Percentiles rank a stretch among this genome's conserved stretches.
phyloP scores from a whole-genome alignment of 768 basidiomycete genomes.

The Clavulina sp. region DNA sequence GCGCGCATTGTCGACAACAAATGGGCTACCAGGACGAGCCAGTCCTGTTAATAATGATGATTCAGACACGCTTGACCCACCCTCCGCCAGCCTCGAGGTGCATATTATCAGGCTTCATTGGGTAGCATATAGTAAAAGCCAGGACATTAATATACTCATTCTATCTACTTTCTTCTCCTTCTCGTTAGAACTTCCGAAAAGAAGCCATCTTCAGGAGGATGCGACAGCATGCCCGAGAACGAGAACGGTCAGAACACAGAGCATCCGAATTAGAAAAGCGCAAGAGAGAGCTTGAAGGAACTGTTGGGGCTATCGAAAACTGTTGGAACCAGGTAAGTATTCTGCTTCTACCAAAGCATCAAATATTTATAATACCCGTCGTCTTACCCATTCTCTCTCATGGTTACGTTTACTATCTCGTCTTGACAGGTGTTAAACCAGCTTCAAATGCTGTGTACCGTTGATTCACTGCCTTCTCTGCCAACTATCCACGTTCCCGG shows the following conservation, averaged over 20 bases:
- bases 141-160: not conserved
- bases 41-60: not conserved
- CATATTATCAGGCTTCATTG: not conserved
- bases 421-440: not conserved
- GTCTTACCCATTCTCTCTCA: too few relatives aligned
- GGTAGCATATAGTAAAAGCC: too few relatives aligned
- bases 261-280: constrained; percentile 49
- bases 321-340: constrained; percentile 59
- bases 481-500: not conserved
- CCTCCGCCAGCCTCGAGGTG: not conserved
- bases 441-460: not conserved
- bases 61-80: not conserved
- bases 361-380: too few relatives aligned
- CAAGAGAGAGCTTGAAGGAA: constrained; percentile 49
- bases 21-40: not conserved
- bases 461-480: not conserved
- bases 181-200: constrained; percentile 59
- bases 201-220: constrained; percentile 74
- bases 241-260: constrained; percentile 42
- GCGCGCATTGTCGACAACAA: not conserved
- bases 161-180: not conserved
- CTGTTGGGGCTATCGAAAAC: constrained; percentile 53
- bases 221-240: constrained; percentile 64
- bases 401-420: not conserved
- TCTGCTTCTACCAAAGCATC: not conserved